These are phyloP conservation scores for Xylaria intraflava DNA, from an alignment of 495 filamentous ascomycete genomes.

Conservation along the genomic window DNA sequence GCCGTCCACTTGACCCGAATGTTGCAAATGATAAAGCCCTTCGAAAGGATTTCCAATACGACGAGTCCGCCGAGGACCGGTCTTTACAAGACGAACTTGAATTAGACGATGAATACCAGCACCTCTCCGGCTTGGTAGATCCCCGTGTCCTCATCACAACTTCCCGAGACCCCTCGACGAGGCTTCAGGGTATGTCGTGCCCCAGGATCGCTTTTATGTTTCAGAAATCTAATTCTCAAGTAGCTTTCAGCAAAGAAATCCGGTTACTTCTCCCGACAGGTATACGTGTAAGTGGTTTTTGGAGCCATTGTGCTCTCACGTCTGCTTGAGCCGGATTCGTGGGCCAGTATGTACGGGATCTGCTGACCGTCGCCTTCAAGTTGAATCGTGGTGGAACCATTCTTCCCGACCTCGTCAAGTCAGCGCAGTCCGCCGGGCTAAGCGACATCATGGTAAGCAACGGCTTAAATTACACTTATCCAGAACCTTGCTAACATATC, in stretches of 20 bases:
- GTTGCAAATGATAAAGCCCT: constrained; percentile 86
- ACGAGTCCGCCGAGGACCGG: constrained; percentile 64
- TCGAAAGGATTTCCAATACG: constrained; percentile 87
- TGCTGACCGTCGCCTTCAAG: constrained; percentile 28
- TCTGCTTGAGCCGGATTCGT: not conserved
- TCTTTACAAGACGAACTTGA: constrained; percentile 59
- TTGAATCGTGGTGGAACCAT: constrained; percentile 89
- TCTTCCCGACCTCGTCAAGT: constrained; percentile 73
- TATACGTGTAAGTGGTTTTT: constrained; percentile 37
- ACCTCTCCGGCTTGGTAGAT: constrained; percentile 77
- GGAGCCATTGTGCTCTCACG: not conserved
- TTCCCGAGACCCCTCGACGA: constrained; percentile 75
- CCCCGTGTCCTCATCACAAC: constrained; percentile 80
- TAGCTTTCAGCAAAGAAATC: constrained; percentile 85
- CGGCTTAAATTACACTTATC: not conserved
- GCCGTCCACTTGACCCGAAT: constrained; percentile 74
- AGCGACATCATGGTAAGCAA: constrained; percentile 76
- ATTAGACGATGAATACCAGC: constrained; percentile 92
- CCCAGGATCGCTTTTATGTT: not conserved
- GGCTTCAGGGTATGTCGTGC: constrained; percentile 47
- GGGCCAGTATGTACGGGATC: not conserved
- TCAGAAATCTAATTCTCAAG: not conserved
- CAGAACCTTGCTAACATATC: not conserved
- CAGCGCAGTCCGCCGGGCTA: constrained; percentile 69
- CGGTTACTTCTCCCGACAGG: constrained; percentile 82